Percentiles rank a stretch among this genome's conserved stretches.
Conservation (phyloP, 78 protist species). For the Dictyostelium discoideum region DNA sequence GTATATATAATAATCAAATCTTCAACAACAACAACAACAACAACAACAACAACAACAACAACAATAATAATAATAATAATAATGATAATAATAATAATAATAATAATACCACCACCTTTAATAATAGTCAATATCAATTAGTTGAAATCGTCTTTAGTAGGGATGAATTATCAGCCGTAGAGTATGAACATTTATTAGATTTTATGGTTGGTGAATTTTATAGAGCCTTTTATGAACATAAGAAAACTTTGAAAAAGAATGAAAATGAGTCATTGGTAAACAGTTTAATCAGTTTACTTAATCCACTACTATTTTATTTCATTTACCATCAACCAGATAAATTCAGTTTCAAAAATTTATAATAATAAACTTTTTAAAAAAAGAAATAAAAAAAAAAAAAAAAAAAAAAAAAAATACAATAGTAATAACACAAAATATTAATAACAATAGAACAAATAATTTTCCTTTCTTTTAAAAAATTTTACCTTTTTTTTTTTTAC, state of each 20-base stretch:
- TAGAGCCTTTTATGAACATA: constrained; percentile 6
- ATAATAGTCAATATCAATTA: not conserved
- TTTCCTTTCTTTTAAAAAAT: no score
- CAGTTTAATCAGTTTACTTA: not conserved
- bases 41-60: no score
- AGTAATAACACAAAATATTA: not conserved
- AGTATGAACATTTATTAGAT: not conserved
- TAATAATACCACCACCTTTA: not conserved
- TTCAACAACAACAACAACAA: not conserved
- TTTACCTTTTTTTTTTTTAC: no score
- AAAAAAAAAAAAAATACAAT: not conserved
- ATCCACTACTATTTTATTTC: not conserved
- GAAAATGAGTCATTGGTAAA: not conserved
- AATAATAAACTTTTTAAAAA: not conserved
- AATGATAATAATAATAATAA: not conserved
- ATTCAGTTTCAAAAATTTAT: not conserved
- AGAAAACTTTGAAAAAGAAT: not conserved
- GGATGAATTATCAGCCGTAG: not conserved
- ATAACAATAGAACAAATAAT: no score
- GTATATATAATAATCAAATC: not conserved
- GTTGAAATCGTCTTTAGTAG: not conserved
- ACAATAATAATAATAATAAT: not conserved
- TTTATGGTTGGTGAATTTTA: constrained; percentile 11
- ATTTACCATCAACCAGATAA: constrained; percentile 11
- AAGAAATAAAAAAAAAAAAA: not conserved